Conservation (phyloP, 768 basidiomycete species). For the Tricholoma saponaceum region DNA sequence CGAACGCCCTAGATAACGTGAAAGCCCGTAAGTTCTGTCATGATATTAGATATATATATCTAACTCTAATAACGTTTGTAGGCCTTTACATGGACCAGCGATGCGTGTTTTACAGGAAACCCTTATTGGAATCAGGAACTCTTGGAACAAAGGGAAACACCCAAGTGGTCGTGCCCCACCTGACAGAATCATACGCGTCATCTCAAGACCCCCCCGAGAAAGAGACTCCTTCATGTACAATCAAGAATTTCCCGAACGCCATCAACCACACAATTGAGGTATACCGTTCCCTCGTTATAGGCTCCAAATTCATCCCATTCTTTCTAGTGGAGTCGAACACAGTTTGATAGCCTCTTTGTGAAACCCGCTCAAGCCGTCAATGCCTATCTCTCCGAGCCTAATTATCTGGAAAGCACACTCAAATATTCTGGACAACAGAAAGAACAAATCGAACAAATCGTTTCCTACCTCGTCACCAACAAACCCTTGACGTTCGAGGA, state of each 20-base stretch:
- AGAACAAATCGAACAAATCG: conserved; percentile 85
- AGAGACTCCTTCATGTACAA: conserved; percentile 92
- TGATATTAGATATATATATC: conserved; percentile 6
- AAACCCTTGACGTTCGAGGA: conserved; percentile 96
- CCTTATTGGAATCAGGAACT: conserved; percentile 94
- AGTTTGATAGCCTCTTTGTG: conserved; percentile 90
- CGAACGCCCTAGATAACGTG: conserved; percentile 96
- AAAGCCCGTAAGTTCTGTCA: conserved; percentile 68
- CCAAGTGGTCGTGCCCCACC: conserved; percentile 89
- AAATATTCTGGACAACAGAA: conserved; percentile 91
- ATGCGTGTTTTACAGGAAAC: conserved; percentile 95
- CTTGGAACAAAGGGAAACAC: conserved; percentile 98
- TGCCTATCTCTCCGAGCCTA: conserved; percentile 93
- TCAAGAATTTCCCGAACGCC: conserved; percentile 98
- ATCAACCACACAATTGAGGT: conserved; percentile 98
- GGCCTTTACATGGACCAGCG: conserved; percentile 98
- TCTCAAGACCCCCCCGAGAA: conserved; percentile 99
- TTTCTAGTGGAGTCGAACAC: conserved; percentile 84
- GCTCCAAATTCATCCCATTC: not conserved
- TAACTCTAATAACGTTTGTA: conserved; percentile 21
- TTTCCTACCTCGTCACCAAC: conserved; percentile 84
- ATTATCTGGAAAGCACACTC: conserved; percentile 86
- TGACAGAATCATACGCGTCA: conserved; percentile 96
- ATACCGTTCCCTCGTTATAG: conserved; percentile 13
- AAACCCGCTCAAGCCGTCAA: conserved; percentile 94